Evolutionary conservation across 169 alveolate species (phyloP).

Genomic region (Nephromyces sp.): DNA sequence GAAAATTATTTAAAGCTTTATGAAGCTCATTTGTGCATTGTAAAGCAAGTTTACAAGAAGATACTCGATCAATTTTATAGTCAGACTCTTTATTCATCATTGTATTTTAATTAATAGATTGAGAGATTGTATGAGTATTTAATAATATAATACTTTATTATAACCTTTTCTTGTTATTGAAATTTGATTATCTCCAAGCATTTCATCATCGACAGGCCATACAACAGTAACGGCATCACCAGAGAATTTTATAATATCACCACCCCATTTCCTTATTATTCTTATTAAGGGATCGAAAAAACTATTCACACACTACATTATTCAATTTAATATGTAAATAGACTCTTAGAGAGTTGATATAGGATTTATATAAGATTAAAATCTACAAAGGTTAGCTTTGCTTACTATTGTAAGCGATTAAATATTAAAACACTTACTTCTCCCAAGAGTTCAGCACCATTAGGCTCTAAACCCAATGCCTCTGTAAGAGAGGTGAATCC

Average conservation of each 20-base stretch:
- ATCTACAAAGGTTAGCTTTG: too few species aligned
- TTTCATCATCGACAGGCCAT: conserved; percentile 67
- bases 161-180: too few species aligned
- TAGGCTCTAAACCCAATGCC: not conserved
- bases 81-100: too few species aligned
- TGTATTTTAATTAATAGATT: too few species aligned
- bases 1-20: conserved; percentile 43
- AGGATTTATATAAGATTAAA: too few species aligned
- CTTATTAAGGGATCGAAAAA: conserved; percentile 48
- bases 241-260: conserved; percentile 64
- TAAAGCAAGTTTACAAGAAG: conserved; percentile 38
- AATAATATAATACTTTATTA: too few species aligned
- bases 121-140: too few species aligned
- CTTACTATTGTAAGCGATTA: too few species aligned
- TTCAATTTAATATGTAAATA: not conserved
- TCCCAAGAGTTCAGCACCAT: not conserved
- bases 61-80: conserved; percentile 24
- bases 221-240: conserved; percentile 68
- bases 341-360: too few species aligned
- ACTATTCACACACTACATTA: not conserved
- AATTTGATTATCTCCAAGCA: too few species aligned
- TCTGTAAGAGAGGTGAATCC: not conserved
- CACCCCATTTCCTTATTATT: conserved; percentile 58
- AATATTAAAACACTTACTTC: not conserved
- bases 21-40: conserved; percentile 58